phyloP scores from a whole-genome alignment of 768 basidiomycete genomes.

The Boletus sp. region DNA sequence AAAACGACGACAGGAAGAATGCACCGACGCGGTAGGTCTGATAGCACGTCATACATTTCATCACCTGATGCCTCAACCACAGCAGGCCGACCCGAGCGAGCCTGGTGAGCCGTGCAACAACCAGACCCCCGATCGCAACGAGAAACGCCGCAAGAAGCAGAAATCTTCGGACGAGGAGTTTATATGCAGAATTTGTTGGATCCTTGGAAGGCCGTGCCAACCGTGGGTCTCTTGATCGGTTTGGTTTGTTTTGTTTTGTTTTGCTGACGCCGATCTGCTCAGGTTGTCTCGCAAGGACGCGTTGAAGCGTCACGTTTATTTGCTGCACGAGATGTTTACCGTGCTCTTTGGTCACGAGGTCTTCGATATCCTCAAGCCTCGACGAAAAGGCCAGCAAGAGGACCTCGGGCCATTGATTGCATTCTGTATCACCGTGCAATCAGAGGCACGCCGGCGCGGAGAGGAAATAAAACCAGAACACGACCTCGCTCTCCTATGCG shows the following conservation, averaged over 20 bases:
- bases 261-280: not conserved
- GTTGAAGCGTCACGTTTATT: conserved; percentile 2
- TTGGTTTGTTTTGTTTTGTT: not conserved
- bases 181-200: not conserved
- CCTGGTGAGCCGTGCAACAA: not conserved
- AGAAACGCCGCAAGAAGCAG: not conserved
- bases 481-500: too few relatives aligned
- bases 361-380: not conserved
- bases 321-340: not conserved
- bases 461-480: not conserved
- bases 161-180: not conserved
- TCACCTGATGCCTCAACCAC: not conserved
- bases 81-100: not conserved
- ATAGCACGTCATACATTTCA: not conserved
- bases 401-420: not conserved
- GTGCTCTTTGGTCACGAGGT: not conserved
- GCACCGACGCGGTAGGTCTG: not conserved
- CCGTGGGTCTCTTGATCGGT: not conserved
- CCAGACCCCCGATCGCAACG: not conserved
- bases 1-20: not conserved
- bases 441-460: not conserved
- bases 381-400: not conserved
- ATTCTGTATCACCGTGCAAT: not conserved
- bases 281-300: conserved; percentile 8
- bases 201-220: not conserved